phyloP scores from a whole-genome alignment of 139 green algal species.

The Chloropicon primus region DNA sequence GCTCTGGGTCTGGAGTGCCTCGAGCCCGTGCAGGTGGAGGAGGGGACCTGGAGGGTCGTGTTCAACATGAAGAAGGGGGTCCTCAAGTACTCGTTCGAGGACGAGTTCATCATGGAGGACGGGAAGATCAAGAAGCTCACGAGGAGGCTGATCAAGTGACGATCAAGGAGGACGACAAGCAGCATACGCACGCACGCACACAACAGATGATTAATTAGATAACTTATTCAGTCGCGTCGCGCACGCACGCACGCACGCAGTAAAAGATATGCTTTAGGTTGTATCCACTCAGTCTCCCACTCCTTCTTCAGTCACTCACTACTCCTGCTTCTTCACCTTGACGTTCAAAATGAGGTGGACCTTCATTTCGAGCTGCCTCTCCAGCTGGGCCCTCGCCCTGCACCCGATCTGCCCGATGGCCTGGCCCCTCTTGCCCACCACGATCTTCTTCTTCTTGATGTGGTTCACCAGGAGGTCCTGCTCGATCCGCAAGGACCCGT shows the following conservation, averaged over 20 bases:
- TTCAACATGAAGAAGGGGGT: neutral
- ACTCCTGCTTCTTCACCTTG: neutral
- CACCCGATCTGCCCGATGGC: conserved; percentile 5
- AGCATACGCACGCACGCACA: too few relatives aligned
- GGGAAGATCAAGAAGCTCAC: neutral
- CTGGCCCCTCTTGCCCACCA: conserved; percentile 22
- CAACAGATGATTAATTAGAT: neutral
- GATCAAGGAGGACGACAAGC: too few relatives aligned
- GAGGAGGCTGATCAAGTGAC: neutral
- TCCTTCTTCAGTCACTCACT: neutral
- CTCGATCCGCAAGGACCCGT: conserved; percentile 23
- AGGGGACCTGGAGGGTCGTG: neutral
- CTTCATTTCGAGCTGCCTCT: neutral
- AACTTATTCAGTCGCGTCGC: neutral
- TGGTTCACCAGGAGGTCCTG: conserved; percentile 21
- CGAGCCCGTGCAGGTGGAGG: neutral
- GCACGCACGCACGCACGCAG: neutral
- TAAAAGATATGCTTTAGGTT: neutral
- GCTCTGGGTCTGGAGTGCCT: neutral
- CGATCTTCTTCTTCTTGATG: conserved; percentile 18
- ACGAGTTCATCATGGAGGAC: neutral
- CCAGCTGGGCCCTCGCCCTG: neutral
- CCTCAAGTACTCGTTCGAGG: neutral
- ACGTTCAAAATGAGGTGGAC: conserved; percentile 14
- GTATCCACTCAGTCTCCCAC: neutral